Evolutionary conservation across 371 early-diverging fungal genomes (phyloP), one percentile per base, ranked within the genome.

Genomic region (Mucor velutinosus): DNA sequence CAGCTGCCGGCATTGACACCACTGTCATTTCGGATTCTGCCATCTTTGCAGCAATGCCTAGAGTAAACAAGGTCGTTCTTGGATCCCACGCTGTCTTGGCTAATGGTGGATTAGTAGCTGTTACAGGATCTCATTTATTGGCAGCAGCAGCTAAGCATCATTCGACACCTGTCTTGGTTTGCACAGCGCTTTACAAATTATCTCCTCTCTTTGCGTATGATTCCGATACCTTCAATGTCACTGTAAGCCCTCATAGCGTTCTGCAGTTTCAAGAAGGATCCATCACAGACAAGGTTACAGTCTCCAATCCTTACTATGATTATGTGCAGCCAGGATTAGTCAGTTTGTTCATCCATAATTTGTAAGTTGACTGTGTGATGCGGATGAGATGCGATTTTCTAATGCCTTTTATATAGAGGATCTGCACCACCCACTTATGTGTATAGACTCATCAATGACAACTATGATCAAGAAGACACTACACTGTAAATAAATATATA

Each of bases 1-100:
- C 93, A 4, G 73, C 82, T 19, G 87, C 91, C 8, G 95, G 95
- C 4, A 95, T 98, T 65, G 97, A 96, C 62, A 93, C 95, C 0
- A 96, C 95, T 0, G 87, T 97, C 17, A 92, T 98, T 49, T 87
- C 95, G 5, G 98, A 97, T 71, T 89, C 96, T 7, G 96, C 97
- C 1, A 90, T 96, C 15, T 97, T 95, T 88, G 97, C 97, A 4
- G 90, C 96, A 63, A 97, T 98, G 97, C 92, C 97, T 56, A 90
- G 97, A 58, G 97, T 97, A 21, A 96, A 97, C 87, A 98, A 97
- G 80, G 97, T 98, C 30, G 95, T 98, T 29, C 75, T 98, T 51
- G 97, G 97, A 21, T 89, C 96, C 0, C 96, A 96, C 70, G 94
- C 96, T 35, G 96, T 97, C 17, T 84, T 95, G 37, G 96, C 95